phyloP scores from a whole-genome alignment of 306 rosid species.

The Cucurbita ficifolia region DNA sequence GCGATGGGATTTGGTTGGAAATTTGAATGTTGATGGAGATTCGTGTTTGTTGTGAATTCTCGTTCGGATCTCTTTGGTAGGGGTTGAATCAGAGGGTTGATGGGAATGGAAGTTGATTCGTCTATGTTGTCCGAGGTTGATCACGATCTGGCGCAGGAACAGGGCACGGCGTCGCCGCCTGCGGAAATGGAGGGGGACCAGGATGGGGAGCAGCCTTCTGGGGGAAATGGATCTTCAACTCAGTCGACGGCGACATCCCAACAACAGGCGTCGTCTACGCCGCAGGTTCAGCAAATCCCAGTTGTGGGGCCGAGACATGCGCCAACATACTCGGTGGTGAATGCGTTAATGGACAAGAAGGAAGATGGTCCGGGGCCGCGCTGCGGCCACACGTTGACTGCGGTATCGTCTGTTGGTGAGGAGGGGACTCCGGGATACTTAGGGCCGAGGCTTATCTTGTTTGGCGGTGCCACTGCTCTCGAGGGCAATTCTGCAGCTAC shows the following conservation, averaged over 20 bases:
- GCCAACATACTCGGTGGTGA: slow-evolving; percentile 78
- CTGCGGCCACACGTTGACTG: slow-evolving; percentile 97
- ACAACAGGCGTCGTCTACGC: slow-evolving; percentile 18
- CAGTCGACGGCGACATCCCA: slow-evolving; percentile 15
- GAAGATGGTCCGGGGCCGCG: slow-evolving; percentile 99
- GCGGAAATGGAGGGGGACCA: slow-evolving; percentile 43
- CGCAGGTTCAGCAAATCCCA: slow-evolving; percentile 52
- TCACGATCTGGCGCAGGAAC: slow-evolving; percentile 60
- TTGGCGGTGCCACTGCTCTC: slow-evolving; percentile 99
- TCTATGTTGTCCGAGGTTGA: slow-evolving; percentile 70
- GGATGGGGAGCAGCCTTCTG: slow-evolving; percentile 34
- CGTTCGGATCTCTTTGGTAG: slow-evolving; percentile 51
- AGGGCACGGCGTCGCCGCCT: slow-evolving; percentile 23
- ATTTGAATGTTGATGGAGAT: slow-evolving; percentile 38
- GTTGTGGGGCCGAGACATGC: slow-evolving; percentile 90
- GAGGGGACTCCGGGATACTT: slow-evolving; percentile 75
- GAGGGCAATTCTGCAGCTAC: slow-evolving; percentile 94
- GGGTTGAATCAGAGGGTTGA: slow-evolving; percentile 39
- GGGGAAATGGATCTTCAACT: slow-evolving; percentile 33
- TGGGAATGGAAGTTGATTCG: slow-evolving; percentile 79
- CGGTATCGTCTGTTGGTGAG: slow-evolving; percentile 92
- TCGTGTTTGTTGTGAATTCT: slow-evolving; percentile 33
- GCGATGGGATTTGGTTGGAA: background rate
- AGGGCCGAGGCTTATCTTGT: slow-evolving; percentile 83
- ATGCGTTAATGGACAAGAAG: slow-evolving; percentile 79